Conservation (phyloP, 2,329 filamentous ascomycete species). For the Diplodia mutila region DNA sequence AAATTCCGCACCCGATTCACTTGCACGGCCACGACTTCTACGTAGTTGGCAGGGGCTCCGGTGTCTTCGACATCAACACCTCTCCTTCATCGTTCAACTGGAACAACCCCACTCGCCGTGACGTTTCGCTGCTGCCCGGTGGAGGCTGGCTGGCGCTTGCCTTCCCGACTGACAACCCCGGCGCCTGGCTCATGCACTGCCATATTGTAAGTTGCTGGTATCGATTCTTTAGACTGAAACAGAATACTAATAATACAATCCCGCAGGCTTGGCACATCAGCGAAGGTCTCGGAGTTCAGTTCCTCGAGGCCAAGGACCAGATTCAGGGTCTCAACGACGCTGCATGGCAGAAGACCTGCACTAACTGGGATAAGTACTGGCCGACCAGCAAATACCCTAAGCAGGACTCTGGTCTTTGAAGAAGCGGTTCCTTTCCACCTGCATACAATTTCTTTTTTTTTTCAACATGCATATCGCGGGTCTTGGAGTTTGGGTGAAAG, state of each 20-base stretch:
- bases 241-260: conserved; percentile 29
- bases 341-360: conserved; percentile 35
- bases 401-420: conserved; percentile 39
- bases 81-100: conserved; percentile 36
- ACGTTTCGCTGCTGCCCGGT: conserved; percentile 36
- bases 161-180: conserved; percentile 55
- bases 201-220: conserved; percentile 30
- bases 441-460: neutral
- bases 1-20: conserved; percentile 38
- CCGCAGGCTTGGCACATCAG: conserved; percentile 59
- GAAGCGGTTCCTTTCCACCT: too few relatives aligned
- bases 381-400: conserved; percentile 33
- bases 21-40: conserved; percentile 41
- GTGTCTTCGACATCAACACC: conserved; percentile 34
- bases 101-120: conserved; percentile 38
- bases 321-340: conserved; percentile 35
- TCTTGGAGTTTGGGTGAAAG: neutral
- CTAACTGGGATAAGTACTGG: conserved; percentile 42
- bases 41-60: conserved; percentile 38
- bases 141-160: conserved; percentile 52
- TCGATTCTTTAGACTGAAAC: neutral
- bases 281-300: conserved; percentile 60
- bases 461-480: neutral
- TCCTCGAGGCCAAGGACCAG: conserved; percentile 50
- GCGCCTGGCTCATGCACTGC: conserved; percentile 41